These are phyloP conservation scores for Sapria himalayana DNA, from an alignment of 345 rosid species.

Conservation along the genomic window DNA sequence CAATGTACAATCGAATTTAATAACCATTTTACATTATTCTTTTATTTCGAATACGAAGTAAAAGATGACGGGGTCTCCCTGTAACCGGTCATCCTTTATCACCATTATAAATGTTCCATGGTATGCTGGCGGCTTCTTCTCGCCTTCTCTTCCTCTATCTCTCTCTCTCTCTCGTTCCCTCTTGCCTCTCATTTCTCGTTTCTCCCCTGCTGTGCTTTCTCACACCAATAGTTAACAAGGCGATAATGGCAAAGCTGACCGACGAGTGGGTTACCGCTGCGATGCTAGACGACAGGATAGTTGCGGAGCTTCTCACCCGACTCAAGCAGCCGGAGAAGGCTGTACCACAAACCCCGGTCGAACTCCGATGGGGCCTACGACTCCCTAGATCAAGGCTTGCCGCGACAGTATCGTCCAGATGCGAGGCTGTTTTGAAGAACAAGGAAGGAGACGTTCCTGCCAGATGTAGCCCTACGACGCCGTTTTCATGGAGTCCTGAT, in stretches of 20 bases:
- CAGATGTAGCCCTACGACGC: conserved; percentile 18
- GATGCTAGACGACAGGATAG: conserved; percentile 41
- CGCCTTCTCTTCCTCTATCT: background rate
- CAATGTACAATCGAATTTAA: too few relatives aligned
- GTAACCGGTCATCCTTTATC: too few relatives aligned
- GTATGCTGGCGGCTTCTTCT: background rate
- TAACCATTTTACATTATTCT: too few relatives aligned
- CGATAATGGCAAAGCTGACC: conserved; percentile 12
- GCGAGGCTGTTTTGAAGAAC: conserved; percentile 4
- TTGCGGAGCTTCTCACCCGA: conserved; percentile 42
- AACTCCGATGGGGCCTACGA: conserved; percentile 12
- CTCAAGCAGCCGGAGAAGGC: conserved; percentile 23
- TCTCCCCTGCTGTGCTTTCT: background rate
- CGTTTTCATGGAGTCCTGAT: conserved; percentile 16
- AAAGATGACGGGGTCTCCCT: too few relatives aligned
- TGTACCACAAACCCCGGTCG: conserved; percentile 16
- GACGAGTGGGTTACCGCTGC: conserved; percentile 66
- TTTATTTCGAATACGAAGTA: too few relatives aligned
- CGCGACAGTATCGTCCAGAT: conserved; percentile 4
- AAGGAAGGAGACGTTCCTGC: conserved; percentile 12
- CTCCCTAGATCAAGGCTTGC: conserved; percentile 11
- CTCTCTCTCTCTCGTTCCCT: background rate
- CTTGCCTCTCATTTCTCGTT: background rate
- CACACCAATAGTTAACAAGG: background rate
- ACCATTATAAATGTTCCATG: too few relatives aligned